A percentile compares a stretch with the other conserved stretches of the same genome.
Conservation (phyloP, 345 rosid species). For the Eucalyptus dawsonii region DNA sequence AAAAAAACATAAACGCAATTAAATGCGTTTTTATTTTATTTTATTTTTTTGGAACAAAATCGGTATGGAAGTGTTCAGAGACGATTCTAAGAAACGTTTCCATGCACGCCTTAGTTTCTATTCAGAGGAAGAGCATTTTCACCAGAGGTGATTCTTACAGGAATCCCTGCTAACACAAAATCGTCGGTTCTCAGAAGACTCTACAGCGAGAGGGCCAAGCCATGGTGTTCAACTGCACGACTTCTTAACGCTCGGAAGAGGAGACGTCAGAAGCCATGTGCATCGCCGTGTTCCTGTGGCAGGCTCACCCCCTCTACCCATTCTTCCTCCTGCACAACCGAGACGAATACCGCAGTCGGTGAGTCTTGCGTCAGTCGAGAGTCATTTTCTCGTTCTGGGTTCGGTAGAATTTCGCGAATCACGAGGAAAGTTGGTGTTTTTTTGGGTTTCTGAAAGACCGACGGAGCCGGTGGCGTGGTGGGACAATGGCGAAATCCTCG, state of each 20-base stretch:
- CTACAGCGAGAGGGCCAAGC: neutral
- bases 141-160: neutral
- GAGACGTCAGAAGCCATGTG: slow-evolving; percentile 13
- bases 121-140: neutral
- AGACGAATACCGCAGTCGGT: slow-evolving; percentile 65
- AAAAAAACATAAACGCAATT: too few relatives aligned
- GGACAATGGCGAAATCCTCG: slow-evolving; percentile 45
- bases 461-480: slow-evolving; percentile 67
- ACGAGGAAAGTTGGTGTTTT: neutral
- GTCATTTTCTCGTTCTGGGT: neutral
- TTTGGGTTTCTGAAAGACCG: slow-evolving; percentile 21
- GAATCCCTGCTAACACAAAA: neutral
- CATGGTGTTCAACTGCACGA: neutral
- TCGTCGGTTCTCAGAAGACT: neutral
- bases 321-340: slow-evolving; percentile 60
- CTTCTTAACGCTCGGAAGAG: neutral
- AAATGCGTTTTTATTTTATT: too few relatives aligned
- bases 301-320: slow-evolving; percentile 57
- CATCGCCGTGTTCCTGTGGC: slow-evolving; percentile 61
- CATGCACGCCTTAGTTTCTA: neutral
- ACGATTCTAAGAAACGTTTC: too few relatives aligned
- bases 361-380: neutral
- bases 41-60: too few relatives aligned
- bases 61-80: too few relatives aligned
- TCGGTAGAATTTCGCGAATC: neutral